Base-by-base conservation (phyloP, 75 land plant genomes). In the Pinus tabuliformis region DNA sequence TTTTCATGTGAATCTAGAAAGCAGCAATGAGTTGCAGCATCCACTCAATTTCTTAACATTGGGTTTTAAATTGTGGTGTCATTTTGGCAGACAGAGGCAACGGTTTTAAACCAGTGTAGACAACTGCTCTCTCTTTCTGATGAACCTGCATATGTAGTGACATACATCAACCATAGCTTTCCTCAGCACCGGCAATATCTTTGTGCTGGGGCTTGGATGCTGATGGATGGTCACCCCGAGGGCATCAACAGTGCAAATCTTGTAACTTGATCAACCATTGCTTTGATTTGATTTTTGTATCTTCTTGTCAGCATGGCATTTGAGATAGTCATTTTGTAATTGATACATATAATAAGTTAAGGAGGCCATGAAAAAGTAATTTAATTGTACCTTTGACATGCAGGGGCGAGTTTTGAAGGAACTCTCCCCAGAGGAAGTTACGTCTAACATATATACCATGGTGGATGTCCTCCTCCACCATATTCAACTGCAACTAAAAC, bases 121-220 rank as follows among this genome's bases (percentile, higher is more conserved):
- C 89, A 88, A 56, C 88, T 97, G 62, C 88, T 97, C 52, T 93
- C 86, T 72, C 91, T 89, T 83, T 81, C 91, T 61, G 89, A 84
- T 76, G 99, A 97, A 78, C 91, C 95, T 22, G 56, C 81, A 4
- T 90, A 90, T 81, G 86, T 92, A 13, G 61, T 66, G 70, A 87
- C 93, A 39, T 94, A 89, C 70, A 79, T 92, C 57, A 88, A 77
- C 77, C 92, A 89, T 79, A 92, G 92, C 78, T 89, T 95, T 81
- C 87, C 92, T 81, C 96, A 95, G 73, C 98, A 95, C 68, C 86
- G 96, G 2, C 98, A 95, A 73, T 95, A 90, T 79, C 85, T 97
- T 16, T 97, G 99, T 90, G 93, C 99, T 70, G 99, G 93, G 73
- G 95, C 98, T 59, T 95, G 99, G 98, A 88, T 95, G 80, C 81